These are phyloP conservation scores for Avena eriantha DNA, from an alignment of 176 grass and related monocot species.

Conservation along the genomic window DNA sequence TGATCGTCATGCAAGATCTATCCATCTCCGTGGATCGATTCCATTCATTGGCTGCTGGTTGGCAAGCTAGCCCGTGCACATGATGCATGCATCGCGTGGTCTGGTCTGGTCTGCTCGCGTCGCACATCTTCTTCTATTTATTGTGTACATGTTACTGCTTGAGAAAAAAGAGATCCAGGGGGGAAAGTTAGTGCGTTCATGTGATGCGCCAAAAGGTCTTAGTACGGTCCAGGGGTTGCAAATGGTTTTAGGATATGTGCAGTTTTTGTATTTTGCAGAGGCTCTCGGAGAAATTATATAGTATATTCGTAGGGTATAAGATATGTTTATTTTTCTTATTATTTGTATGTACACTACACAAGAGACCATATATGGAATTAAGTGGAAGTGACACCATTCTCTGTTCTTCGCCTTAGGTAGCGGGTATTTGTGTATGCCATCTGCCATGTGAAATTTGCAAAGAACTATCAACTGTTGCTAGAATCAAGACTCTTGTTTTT, in stretches of 20 bases:
- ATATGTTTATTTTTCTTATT: background rate
- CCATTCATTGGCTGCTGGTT: constrained; percentile 27
- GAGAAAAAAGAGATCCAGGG: background rate
- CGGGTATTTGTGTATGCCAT: background rate
- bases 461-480: too few species aligned
- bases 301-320: constrained; percentile 21
- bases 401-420: background rate
- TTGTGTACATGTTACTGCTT: constrained; percentile 42
- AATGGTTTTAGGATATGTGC: background rate
- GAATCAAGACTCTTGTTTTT: too few species aligned
- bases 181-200: background rate
- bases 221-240: background rate
- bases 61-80: background rate
- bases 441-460: too few species aligned
- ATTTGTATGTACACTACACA: background rate
- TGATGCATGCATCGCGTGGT: constrained; percentile 25
- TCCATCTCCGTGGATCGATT: background rate
- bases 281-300: background rate
- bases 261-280: constrained; percentile 19
- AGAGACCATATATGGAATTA: constrained; percentile 21
- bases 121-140: constrained; percentile 18
- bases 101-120: background rate
- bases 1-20: background rate
- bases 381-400: constrained; percentile 18
- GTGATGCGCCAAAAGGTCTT: background rate